Conservation (phyloP, 2,329 filamentous ascomycete genomes). For the Exophiala calicioides region DNA sequence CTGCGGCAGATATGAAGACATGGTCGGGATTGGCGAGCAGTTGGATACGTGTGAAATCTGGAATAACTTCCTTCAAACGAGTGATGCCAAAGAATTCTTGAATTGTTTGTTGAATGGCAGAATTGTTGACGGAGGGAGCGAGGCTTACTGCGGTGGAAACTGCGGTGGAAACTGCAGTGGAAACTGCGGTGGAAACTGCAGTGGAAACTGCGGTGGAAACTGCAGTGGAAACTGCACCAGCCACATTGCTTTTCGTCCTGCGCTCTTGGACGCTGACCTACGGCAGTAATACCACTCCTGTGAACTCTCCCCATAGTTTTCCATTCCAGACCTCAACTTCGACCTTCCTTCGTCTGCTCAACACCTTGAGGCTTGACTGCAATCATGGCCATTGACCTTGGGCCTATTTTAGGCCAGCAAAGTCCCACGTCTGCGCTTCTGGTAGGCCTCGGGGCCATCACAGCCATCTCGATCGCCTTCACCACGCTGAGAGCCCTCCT, state of each 20-base stretch:
- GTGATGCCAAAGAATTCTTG: too few relatives aligned
- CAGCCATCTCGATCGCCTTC: slow-evolving; percentile 57
- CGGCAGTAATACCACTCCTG: background rate
- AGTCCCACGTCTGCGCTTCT: slow-evolving; percentile 33
- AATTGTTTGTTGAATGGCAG: too few relatives aligned
- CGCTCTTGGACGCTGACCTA: too few relatives aligned
- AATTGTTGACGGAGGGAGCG: too few relatives aligned
- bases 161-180: too few relatives aligned
- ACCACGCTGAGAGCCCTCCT: slow-evolving; percentile 64
- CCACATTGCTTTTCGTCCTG: too few relatives aligned
- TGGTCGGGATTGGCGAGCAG: slow-evolving; percentile 1
- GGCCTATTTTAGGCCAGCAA: slow-evolving; percentile 28
- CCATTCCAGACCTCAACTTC: background rate
- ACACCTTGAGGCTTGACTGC: background rate
- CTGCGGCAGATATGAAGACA: slow-evolving; percentile 20
- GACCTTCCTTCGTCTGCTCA: background rate
- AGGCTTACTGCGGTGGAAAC: background rate
- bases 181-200: too few relatives aligned
- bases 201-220: too few relatives aligned
- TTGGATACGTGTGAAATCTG: too few relatives aligned
- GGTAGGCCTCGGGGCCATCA: slow-evolving; percentile 58
- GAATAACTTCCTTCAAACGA: too few relatives aligned
- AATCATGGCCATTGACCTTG: slow-evolving; percentile 25
- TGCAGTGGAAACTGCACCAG: too few relatives aligned
- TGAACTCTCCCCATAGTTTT: background rate